Evolutionary conservation across 2,329 filamentous ascomycete genomes (phyloP).

Genomic region (Catunica adiposa): DNA sequence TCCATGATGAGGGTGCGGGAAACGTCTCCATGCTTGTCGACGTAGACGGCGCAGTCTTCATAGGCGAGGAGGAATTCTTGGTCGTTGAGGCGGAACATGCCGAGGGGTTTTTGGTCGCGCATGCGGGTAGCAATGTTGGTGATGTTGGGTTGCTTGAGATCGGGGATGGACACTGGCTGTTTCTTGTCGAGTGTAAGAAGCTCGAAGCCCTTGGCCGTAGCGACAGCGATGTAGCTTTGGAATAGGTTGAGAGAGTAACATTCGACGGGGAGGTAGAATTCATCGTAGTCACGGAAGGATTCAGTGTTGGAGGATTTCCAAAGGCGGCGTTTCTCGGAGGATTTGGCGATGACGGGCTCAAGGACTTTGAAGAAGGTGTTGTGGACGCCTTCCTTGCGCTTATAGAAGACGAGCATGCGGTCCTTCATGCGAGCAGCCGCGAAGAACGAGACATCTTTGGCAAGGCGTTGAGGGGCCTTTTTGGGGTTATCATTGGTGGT

Average conservation of each 20-base stretch:
- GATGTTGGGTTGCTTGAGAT: slow-evolving; percentile 61
- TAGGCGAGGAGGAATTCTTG: slow-evolving; percentile 88
- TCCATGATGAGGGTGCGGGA: slow-evolving; percentile 92
- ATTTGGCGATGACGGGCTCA: slow-evolving; percentile 88
- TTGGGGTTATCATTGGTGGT: slow-evolving; percentile 55
- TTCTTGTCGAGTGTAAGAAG: slow-evolving; percentile 96
- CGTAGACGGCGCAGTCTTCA: slow-evolving; percentile 90
- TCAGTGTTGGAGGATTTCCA: slow-evolving; percentile 54
- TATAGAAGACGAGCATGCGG: slow-evolving; percentile 85
- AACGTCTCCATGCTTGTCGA: slow-evolving; percentile 95
- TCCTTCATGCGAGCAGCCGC: slow-evolving; percentile 96
- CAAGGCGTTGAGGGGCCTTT: slow-evolving; percentile 79
- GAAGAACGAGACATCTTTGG: slow-evolving; percentile 92
- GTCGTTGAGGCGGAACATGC: slow-evolving; percentile 91
- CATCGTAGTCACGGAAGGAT: slow-evolving; percentile 94
- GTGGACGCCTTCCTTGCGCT: slow-evolving; percentile 80
- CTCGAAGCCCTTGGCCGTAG: slow-evolving; percentile 83
- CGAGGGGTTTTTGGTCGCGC: slow-evolving; percentile 65
- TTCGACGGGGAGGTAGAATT: slow-evolving; percentile 94
- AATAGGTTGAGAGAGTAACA: slow-evolving; percentile 93
- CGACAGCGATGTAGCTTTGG: slow-evolving; percentile 82
- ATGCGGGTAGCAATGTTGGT: slow-evolving; percentile 74
- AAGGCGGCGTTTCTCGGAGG: slow-evolving; percentile 64
- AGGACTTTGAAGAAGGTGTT: slow-evolving; percentile 96
- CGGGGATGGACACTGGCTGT: slow-evolving; percentile 82